Conservation (phyloP, 1,139 yeast species). For the Yamadazyma aaseri region DNA sequence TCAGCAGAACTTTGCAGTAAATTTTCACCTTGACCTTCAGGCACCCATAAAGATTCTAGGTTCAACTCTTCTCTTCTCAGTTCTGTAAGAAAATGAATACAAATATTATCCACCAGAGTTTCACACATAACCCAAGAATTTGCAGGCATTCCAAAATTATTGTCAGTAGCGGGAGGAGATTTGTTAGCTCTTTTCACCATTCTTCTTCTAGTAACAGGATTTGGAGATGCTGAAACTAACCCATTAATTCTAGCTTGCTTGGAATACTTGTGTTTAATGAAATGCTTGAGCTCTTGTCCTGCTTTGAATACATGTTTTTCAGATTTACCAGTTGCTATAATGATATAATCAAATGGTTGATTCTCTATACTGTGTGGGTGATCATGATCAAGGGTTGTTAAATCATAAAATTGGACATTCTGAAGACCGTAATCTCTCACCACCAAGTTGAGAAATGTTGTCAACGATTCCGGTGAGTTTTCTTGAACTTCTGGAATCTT, state of each 20-base stretch:
- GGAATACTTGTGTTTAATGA: conserved; percentile 33
- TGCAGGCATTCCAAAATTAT: conserved; percentile 53
- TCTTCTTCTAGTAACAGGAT: conserved; percentile 61
- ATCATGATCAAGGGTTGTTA: conserved; percentile 32
- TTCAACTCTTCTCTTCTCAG: conserved; percentile 66
- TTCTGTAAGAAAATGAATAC: conserved; percentile 69
- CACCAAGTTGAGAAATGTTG: conserved; percentile 44
- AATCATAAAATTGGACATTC: conserved; percentile 58
- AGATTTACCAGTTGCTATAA: conserved; percentile 78
- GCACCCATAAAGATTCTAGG: conserved; percentile 63
- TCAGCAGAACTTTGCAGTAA: conserved; percentile 18
- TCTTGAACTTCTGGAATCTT: conserved; percentile 52
- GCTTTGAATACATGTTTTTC: conserved; percentile 75
- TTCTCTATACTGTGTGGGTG: conserved; percentile 39
- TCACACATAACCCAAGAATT: conserved; percentile 85
- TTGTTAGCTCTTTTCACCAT: conserved; percentile 56
- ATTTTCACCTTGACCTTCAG: conserved; percentile 34
- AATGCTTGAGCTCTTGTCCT: conserved; percentile 50
- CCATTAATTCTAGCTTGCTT: conserved; percentile 66
- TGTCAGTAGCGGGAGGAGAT: conserved; percentile 55
- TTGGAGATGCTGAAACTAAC: conserved; percentile 56
- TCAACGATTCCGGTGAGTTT: conserved; percentile 52
- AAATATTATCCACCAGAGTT: conserved; percentile 50
- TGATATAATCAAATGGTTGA: conserved; percentile 46
- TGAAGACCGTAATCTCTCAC: conserved; percentile 63